Conservation (phyloP, 768 basidiomycete genomes). For the Cyclocybe cylindracea region DNA sequence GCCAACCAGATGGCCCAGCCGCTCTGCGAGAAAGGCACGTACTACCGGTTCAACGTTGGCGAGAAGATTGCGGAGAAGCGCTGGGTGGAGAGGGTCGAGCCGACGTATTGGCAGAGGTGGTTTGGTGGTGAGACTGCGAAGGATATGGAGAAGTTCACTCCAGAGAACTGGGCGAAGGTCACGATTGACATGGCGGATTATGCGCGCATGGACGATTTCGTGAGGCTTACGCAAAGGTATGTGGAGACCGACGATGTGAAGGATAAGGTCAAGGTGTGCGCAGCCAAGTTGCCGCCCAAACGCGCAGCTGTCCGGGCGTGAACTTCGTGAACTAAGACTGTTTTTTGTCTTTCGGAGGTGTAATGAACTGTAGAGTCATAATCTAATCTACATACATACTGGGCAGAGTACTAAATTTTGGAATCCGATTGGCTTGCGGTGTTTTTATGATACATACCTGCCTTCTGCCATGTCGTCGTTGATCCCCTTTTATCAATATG, state of each 20-base stretch:
- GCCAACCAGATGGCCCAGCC: constrained; percentile 15
- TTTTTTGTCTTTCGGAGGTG: no score
- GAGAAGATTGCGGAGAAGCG: constrained; percentile 20
- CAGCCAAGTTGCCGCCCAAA: constrained; percentile 1
- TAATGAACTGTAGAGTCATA: no score
- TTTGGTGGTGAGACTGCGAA: constrained; percentile 9
- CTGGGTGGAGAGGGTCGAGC: constrained; percentile 22
- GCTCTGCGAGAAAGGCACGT: constrained; percentile 14
- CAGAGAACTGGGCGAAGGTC: constrained; percentile 21
- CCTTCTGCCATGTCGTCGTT: no score
- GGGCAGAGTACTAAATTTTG: no score
- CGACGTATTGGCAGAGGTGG: constrained; percentile 12
- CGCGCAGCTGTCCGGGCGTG: not conserved
- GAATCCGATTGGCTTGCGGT: no score
- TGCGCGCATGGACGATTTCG: constrained; percentile 15
- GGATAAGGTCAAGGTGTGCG: not conserved
- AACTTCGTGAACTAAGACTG: no score
- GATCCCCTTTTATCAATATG: no score
- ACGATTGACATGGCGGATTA: constrained; percentile 20
- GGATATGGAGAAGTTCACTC: constrained; percentile 14
- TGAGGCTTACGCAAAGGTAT: constrained; percentile 13
- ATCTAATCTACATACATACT: no score
- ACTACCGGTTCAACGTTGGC: constrained; percentile 26
- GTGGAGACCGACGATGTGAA: constrained; percentile 11
- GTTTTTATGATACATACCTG: no score